Evolutionary conservation across 2,329 filamentous ascomycete species (phyloP), one percentile per base, ranked within the genome.

Genomic region (Verticillium tricorpus): DNA sequence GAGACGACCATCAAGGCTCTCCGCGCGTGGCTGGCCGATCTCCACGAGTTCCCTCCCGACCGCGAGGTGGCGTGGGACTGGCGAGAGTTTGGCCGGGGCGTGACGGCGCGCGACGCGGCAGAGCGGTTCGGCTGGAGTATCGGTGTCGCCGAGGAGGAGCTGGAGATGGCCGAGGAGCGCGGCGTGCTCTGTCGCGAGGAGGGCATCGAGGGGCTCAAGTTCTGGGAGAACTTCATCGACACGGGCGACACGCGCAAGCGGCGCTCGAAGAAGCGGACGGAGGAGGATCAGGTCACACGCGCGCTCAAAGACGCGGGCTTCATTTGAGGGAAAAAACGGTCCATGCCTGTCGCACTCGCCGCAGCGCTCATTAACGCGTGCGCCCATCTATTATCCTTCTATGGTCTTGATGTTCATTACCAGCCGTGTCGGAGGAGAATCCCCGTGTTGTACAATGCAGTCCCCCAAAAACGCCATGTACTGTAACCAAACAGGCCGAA

Each of bases 91-190:
- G 93, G 95, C 0, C 85, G 89, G 61, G 93, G 95, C 11, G 88
- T 98, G 32, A 97, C 93, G 15, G 92, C 93, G 1, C 91, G 95
- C 71, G 93, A 98, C 71, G 86, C 88, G 0, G 95, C 95, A 0
- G 91, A 96, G 74, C 82, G 87, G 58, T 99, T 99, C 75, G 92
- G 93, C 6, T 99, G 95, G 95, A 98, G 95, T 72, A 89, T 99
- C 8, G 95, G 95, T 9, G 94, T 99, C 25, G 95, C 95, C 1
- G 91, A 90, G 63, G 95, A 98, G 73, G 95, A 99, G 77, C 81
- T 99, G 14, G 91, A 97, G 72, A 97, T 99, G 94, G 93, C 93
- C 0, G 95, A 99, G 74, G 94, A 98, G 73, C 87, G 85, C 61
- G 95, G 95, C 0, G 86, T 88, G 2, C 74, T 99, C 22, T 98